Percentiles rank a stretch among this genome's conserved stretches.
These are phyloP conservation scores for Fusarium acutatum DNA, from an alignment of 2,329 filamentous ascomycete species.

Conservation along the genomic window DNA sequence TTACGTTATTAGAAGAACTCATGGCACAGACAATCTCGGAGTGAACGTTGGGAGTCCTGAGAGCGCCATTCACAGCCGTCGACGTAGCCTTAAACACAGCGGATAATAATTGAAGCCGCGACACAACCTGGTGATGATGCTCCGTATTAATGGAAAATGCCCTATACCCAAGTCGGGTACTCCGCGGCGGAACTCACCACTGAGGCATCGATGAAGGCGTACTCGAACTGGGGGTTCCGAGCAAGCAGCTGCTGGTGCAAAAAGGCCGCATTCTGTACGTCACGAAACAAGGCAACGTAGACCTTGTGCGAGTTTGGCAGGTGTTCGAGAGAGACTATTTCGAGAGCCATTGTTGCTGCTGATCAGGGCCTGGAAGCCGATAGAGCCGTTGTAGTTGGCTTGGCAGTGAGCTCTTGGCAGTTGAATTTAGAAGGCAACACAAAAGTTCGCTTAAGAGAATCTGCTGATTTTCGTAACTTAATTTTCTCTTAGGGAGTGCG, in stretches of 20 bases:
- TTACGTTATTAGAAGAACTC: slow-evolving; percentile 83
- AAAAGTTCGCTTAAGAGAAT: slow-evolving; percentile 2
- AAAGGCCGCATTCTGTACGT: slow-evolving; percentile 80
- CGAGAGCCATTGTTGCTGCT: slow-evolving; percentile 59
- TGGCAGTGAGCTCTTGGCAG: background rate
- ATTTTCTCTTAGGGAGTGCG: background rate
- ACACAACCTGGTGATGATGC: slow-evolving; percentile 66
- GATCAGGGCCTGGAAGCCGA: slow-evolving; percentile 1
- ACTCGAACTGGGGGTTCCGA: slow-evolving; percentile 87
- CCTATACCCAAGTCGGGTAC: slow-evolving; percentile 16
- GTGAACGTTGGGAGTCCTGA: slow-evolving; percentile 87
- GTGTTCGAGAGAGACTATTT: slow-evolving; percentile 79
- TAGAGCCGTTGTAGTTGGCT: background rate
- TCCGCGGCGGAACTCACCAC: slow-evolving; percentile 62
- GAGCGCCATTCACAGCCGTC: slow-evolving; percentile 64
- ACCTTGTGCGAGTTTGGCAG: slow-evolving; percentile 73
- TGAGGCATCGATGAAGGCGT: slow-evolving; percentile 89
- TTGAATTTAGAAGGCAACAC: background rate
- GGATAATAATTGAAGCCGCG: slow-evolving; percentile 75
- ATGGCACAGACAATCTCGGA: slow-evolving; percentile 86
- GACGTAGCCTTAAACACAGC: slow-evolving; percentile 82
- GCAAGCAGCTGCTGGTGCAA: slow-evolving; percentile 85
- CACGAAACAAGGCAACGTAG: slow-evolving; percentile 77
- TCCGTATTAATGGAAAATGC: slow-evolving; percentile 9
- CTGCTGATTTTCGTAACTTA: slow-evolving; percentile 8